These are phyloP conservation scores for Medicago truncatula DNA, from an alignment of 306 rosid genomes.

Conservation along the genomic window DNA sequence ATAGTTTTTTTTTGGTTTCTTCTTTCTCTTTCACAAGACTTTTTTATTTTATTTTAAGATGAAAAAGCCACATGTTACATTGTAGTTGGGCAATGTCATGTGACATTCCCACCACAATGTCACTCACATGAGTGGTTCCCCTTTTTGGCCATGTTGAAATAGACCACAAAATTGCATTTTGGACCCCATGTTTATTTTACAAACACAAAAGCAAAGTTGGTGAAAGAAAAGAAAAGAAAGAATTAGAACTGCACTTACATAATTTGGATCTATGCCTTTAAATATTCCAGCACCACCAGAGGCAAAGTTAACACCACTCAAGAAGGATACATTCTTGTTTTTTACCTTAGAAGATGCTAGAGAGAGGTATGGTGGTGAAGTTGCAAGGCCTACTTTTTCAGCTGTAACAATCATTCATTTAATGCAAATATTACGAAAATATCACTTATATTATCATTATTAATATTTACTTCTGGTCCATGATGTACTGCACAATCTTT, in stretches of 20 bases:
- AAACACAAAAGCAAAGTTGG: no score
- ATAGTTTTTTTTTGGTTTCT: no score
- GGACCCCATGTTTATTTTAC: neutral
- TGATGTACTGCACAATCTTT: neutral
- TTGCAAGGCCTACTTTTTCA: conserved; percentile 66
- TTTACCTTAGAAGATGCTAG: conserved; percentile 45
- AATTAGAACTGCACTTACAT: conserved; percentile 53
- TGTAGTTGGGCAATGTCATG: no score
- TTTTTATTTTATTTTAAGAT: no score
- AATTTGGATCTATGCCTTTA: conserved; percentile 43
- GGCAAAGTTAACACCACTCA: conserved; percentile 78
- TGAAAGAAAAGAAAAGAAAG: neutral
- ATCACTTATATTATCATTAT: neutral
- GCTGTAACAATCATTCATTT: conserved; percentile 54
- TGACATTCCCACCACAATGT: no score
- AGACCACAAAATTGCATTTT: neutral
- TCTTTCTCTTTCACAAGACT: no score
- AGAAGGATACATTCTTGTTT: conserved; percentile 37
- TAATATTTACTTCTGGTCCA: neutral
- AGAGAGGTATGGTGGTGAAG: conserved; percentile 77
- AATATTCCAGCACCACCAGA: conserved; percentile 92
- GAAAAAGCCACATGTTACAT: no score
- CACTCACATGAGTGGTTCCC: no score
- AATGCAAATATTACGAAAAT: conserved; percentile 24
- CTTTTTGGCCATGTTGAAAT: neutral